Percentiles rank a stretch among this genome's conserved stretches.
These are phyloP conservation scores for Penicillium lagena DNA, from an alignment of 495 filamentous ascomycete species.

Conservation along the genomic window DNA sequence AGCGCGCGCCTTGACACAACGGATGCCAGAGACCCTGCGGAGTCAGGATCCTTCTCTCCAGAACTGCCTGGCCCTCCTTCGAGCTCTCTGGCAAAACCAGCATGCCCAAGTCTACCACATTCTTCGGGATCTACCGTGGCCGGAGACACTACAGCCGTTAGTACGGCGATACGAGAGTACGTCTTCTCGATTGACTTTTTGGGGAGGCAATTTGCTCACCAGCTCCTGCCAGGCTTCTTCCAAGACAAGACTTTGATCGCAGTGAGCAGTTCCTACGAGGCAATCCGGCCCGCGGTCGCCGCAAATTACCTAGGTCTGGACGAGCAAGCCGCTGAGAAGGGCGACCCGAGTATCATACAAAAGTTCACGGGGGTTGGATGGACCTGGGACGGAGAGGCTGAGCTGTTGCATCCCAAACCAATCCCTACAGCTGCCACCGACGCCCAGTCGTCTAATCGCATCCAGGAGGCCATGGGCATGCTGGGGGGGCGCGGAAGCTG, in stretches of 20 bases:
- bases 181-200: neutral
- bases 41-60: constrained; percentile 36
- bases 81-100: constrained; percentile 43
- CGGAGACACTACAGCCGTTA: constrained; percentile 28
- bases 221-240: constrained; percentile 26
- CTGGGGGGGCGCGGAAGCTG: constrained; percentile 20
- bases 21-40: constrained; percentile 34
- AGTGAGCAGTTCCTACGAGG: constrained; percentile 42
- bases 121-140: constrained; percentile 38
- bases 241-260: constrained; percentile 41
- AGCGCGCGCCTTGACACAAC: constrained; percentile 45
- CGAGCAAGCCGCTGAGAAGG: constrained; percentile 18
- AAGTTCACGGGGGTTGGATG: constrained; percentile 39
- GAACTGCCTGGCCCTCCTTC: constrained; percentile 38
- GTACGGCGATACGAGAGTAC: constrained; percentile 39
- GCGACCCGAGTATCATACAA: constrained; percentile 24
- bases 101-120: constrained; percentile 37
- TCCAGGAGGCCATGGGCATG: constrained; percentile 30
- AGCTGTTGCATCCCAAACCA: constrained; percentile 34
- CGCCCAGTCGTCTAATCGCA: constrained; percentile 14
- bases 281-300: constrained; percentile 38
- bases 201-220: neutral
- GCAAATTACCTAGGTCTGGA: constrained; percentile 43
- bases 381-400: constrained; percentile 35
- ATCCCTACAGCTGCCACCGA: constrained; percentile 21